Conservation (phyloP, 2,329 filamentous ascomycete genomes). For the Talaromyces amestolkiae region DNA sequence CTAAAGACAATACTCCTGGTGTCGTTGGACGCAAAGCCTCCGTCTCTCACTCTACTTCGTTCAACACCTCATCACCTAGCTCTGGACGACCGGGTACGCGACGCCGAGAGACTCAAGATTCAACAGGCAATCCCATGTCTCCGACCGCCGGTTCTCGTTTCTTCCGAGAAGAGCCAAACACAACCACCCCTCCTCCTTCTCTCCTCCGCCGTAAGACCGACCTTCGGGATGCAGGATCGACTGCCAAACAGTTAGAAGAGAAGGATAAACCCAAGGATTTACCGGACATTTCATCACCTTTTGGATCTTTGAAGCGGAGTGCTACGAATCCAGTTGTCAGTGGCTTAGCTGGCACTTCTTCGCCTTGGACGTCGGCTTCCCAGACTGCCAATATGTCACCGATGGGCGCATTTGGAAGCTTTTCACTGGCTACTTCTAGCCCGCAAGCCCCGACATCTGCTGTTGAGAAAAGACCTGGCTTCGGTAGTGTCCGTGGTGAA, state of each 20-base stretch:
- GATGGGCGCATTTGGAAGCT: slow-evolving; percentile 87
- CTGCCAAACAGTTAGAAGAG: slow-evolving; percentile 45
- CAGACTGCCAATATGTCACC: slow-evolving; percentile 64
- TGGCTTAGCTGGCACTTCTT: slow-evolving; percentile 48
- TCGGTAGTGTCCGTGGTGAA: slow-evolving; percentile 67
- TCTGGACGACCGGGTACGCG: slow-evolving; percentile 71
- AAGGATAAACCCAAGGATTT: slow-evolving; percentile 48
- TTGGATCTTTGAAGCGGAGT: slow-evolving; percentile 57
- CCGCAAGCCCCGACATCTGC: slow-evolving; percentile 51
- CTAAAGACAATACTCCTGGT: slow-evolving; percentile 54
- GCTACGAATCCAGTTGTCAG: slow-evolving; percentile 54
- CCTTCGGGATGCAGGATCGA: slow-evolving; percentile 51
- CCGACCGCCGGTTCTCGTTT: slow-evolving; percentile 48
- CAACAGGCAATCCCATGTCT: slow-evolving; percentile 53
- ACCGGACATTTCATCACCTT: slow-evolving; percentile 46
- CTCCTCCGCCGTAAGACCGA: slow-evolving; percentile 62
- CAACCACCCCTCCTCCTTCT: slow-evolving; percentile 59
- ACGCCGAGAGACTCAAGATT: slow-evolving; percentile 80
- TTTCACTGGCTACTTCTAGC: slow-evolving; percentile 62
- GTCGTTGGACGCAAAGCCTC: slow-evolving; percentile 72
- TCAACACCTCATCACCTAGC: slow-evolving; percentile 71
- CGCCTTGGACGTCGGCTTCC: slow-evolving; percentile 60
- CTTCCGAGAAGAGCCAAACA: slow-evolving; percentile 52
- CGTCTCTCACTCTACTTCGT: slow-evolving; percentile 63
- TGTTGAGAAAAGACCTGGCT: slow-evolving; percentile 66